Evolutionary conservation across 2,329 filamentous ascomycete species (phyloP), one percentile per base, ranked within the genome.

Genomic region (Pseudocercospora cruenta): DNA sequence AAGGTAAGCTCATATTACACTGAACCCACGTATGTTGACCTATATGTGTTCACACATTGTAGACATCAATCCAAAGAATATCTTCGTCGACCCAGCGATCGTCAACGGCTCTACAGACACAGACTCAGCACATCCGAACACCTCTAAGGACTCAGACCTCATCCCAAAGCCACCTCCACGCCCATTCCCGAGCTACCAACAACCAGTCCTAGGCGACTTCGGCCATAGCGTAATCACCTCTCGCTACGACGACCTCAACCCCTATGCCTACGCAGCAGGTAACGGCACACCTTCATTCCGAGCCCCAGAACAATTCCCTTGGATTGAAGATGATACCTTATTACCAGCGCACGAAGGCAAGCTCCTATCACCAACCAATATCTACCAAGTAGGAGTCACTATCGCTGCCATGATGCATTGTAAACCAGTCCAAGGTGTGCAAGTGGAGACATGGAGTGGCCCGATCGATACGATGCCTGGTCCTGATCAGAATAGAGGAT

Each of bases 171-270:
- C 45, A 19, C 7, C n/a, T 21, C 28, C 36, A 2, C 21, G 55
- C 4, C 14, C 55, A 39, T 39, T 36, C n/a, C 45, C 45, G 1
- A 45, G 36, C 0, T 65, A 60, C 26, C 57, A 58, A 1, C 43
- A 61, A 60, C 26, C 47, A 22, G 58, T 60, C 19, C 63, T 65
- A 24, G 63, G 43, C 22, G 63, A 65, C 47, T 65, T 65, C 31
- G 63, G 63, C 19, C 10, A 19, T 5, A 58, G 51, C 49, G 39
- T 65, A 19, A 39, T 65, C 22, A 65, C 63, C 1, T 39, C 43
- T 7, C 49, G 43, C 28, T 28, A 62, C 39, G 63, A 65, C 26
- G 49, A 39, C 3, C 19, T 62, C 1, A 62, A 62, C 24, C 63
- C 63, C 0, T 33, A n/a, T 2, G 36, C 28, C 8, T 65, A 62